Evolutionary conservation across 2,329 filamentous ascomycete genomes (phyloP), one percentile per base, ranked within the genome.

Genomic region (Penicillium sp.): DNA sequence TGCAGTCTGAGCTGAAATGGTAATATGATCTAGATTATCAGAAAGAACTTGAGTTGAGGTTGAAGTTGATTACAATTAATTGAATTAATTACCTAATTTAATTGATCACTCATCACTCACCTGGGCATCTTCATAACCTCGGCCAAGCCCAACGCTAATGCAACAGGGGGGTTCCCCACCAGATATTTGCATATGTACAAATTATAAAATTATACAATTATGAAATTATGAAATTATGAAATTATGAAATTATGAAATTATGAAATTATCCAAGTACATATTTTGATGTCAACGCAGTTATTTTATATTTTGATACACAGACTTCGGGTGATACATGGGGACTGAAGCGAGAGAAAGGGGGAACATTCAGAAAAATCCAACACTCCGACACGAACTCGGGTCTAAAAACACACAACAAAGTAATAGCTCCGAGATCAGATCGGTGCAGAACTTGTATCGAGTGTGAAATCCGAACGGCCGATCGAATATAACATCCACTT

Each of bases 71-170:
- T 22, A 9, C 9, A 26, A 29, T 35, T 37, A 10, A 11, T 29
- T 51, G 53, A 55, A 24, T 24, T 24, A 24, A n/a, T n/a, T n/a
- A n/a, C n/a, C n/a, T n/a, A n/a, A n/a, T n/a, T 35, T 35, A 10
- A 11, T 29, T 52, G 53, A 55, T 52, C 53, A 55, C 48, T 55
- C 48, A 55, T 22, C 22, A n/a, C n/a, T n/a, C n/a, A n/a, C n/a
- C n/a, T n/a, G n/a, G n/a, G n/a, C n/a, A 26, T 55, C 53, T 14
- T 42, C 14, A 40, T 34, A 31, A 46, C 52, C 52, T 54, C 50
- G 56, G 48, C 39, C 43, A 48, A 43, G 14, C 18, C 32, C 32
- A 37, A 37, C 53, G 31, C 46, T 44, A 38, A 43, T 54, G 38
- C 38, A 2, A 26, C 40, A 53, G 26, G 34, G 26, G 34, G 42